Conservation (phyloP, 2,329 filamentous ascomycete species). For the Colletotrichum sp. region DNA sequence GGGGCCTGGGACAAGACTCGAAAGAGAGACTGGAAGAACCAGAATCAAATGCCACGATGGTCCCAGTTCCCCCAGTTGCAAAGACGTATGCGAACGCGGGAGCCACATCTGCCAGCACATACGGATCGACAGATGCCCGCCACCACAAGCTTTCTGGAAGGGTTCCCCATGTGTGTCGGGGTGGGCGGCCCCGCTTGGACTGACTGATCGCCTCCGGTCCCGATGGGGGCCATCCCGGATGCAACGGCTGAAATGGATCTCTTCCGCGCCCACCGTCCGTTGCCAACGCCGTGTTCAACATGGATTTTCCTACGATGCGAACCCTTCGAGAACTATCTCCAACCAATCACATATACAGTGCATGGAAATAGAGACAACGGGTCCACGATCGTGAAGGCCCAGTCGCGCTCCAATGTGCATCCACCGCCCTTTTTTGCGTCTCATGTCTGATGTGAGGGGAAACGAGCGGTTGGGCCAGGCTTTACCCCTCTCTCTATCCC, state of each 20-base stretch:
- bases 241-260: background rate
- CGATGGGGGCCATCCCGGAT: constrained; percentile 6
- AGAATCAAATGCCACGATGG: background rate
- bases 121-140: background rate
- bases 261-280: background rate
- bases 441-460: background rate
- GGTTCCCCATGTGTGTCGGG: background rate
- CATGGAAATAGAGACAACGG: background rate
- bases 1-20: background rate
- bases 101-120: background rate
- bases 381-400: background rate
- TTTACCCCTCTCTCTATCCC: background rate
- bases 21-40: background rate
- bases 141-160: background rate
- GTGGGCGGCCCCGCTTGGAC: background rate
- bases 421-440: background rate
- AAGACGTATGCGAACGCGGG: background rate
- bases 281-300: background rate
- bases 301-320: background rate
- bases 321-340: background rate
- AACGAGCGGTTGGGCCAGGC: background rate
- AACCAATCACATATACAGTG: background rate
- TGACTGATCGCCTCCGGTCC: constrained; percentile 1
- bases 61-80: background rate
- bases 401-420: background rate